Percentiles rank a stretch among this genome's conserved stretches.
Conservation (phyloP, 2,329 filamentous ascomycete species). For the Penicillium aurantiogriseum region DNA sequence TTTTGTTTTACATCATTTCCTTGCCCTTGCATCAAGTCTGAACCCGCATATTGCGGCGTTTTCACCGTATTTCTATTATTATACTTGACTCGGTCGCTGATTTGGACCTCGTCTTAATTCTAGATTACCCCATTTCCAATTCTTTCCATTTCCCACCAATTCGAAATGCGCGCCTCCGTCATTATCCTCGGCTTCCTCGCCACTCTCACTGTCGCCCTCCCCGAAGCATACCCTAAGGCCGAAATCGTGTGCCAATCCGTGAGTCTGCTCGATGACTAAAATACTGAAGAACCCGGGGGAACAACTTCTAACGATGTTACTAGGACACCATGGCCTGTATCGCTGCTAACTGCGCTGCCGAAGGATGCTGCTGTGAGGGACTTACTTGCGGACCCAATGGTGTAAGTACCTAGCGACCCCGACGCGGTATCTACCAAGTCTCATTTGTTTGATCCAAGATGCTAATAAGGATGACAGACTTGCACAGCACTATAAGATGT, state of each 20-base stretch:
- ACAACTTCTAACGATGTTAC: neutral
- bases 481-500: neutral
- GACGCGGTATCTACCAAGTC: neutral
- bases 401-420: neutral
- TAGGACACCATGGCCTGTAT: slow-evolving; percentile 4
- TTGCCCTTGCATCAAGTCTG: neutral
- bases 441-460: neutral
- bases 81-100: slow-evolving; percentile 1
- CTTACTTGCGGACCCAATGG: slow-evolving; percentile 6
- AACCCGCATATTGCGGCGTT: neutral
- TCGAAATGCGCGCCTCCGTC: slow-evolving; percentile 17
- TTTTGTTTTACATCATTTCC: neutral
- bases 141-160: neutral
- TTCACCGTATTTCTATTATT: neutral
- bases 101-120: neutral
- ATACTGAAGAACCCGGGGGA: rapidly evolving
- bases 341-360: neutral
- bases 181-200: slow-evolving; percentile 17
- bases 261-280: neutral
- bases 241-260: slow-evolving; percentile 3
- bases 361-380: slow-evolving; percentile 8
- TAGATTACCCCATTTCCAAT: neutral
- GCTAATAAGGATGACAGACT: neutral
- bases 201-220: slow-evolving; percentile 12
- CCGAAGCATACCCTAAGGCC: slow-evolving; percentile 12